These are phyloP conservation scores for Casuarina cunninghamiana DNA, from an alignment of 306 rosid species.

Conservation along the genomic window DNA sequence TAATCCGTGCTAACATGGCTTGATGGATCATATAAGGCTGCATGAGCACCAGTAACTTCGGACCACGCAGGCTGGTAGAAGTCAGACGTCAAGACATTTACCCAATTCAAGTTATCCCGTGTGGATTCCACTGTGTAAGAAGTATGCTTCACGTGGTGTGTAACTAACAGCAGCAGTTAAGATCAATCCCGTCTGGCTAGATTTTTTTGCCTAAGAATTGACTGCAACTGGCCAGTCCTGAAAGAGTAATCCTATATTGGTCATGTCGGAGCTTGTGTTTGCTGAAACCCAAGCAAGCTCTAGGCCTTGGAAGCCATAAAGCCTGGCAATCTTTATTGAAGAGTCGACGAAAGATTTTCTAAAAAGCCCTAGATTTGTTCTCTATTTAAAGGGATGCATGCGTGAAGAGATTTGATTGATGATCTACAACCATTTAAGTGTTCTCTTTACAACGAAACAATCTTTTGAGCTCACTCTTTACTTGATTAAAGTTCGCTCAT, in stretches of 20 bases:
- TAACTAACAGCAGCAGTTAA: slow-evolving; percentile 44
- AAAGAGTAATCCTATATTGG: slow-evolving; percentile 36
- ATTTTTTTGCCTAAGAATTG: slow-evolving; percentile 35
- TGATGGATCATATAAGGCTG: slow-evolving; percentile 47
- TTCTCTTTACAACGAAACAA: too few relatives aligned
- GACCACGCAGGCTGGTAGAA: slow-evolving; percentile 31
- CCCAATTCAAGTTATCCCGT: slow-evolving; percentile 45
- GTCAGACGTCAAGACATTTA: slow-evolving; percentile 34
- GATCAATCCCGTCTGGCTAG: slow-evolving; percentile 26
- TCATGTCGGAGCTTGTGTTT: slow-evolving; percentile 25
- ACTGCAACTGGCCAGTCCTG: slow-evolving; percentile 46
- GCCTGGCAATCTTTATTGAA: too few relatives aligned
- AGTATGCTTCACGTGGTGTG: slow-evolving; percentile 12
- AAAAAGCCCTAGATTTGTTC: too few relatives aligned
- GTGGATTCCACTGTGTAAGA: slow-evolving; percentile 43
- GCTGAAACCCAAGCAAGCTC: slow-evolving; percentile 41
- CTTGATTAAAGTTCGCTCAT: too few relatives aligned
- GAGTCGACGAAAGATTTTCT: too few relatives aligned
- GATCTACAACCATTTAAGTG: too few relatives aligned
- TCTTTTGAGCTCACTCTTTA: too few relatives aligned
- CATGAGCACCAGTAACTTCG: slow-evolving; percentile 37
- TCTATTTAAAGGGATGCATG: too few relatives aligned
- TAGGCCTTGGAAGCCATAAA: slow-evolving; percentile 47
- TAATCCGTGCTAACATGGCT: slow-evolving; percentile 34
- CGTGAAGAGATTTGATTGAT: too few relatives aligned